Conservation (phyloP, 768 basidiomycete genomes). For the Termitomyces sp. region DNA sequence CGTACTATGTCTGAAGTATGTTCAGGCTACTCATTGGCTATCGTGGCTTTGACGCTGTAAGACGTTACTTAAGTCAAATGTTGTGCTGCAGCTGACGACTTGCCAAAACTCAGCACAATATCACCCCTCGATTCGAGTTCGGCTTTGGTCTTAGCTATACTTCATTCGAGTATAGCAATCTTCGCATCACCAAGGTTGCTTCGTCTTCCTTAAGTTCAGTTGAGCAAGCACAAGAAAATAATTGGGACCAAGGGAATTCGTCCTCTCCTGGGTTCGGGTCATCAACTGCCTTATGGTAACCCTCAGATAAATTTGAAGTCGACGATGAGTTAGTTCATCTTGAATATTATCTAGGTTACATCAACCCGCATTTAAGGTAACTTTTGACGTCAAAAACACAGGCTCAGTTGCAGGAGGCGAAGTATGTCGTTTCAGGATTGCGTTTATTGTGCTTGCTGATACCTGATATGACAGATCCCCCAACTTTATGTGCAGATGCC, state of each 20-base stretch:
- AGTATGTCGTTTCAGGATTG: slow-evolving; percentile 23
- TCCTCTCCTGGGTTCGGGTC: slow-evolving; percentile 51
- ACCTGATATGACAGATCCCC: slow-evolving; percentile 34
- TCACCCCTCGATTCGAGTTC: slow-evolving; percentile 81
- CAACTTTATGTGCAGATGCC: slow-evolving; percentile 57
- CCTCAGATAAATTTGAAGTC: slow-evolving; percentile 5
- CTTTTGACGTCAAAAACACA: slow-evolving; percentile 51
- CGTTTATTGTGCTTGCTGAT: background rate
- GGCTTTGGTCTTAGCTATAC: slow-evolving; percentile 90
- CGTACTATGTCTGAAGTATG: slow-evolving; percentile 12
- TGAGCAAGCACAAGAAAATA: slow-evolving; percentile 28
- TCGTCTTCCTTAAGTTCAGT: slow-evolving; percentile 26
- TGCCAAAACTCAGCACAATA: slow-evolving; percentile 42
- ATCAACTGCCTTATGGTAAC: slow-evolving; percentile 54
- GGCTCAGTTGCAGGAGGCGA: slow-evolving; percentile 52
- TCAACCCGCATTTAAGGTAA: slow-evolving; percentile 48
- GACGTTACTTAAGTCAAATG: slow-evolving; percentile 18
- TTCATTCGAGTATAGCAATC: slow-evolving; percentile 61
- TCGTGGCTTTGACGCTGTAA: slow-evolving; percentile 60
- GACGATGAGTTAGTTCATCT: background rate
- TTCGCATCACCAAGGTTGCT: slow-evolving; percentile 41
- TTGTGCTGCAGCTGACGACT: background rate
- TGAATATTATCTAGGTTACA: slow-evolving; percentile 44
- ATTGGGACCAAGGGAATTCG: slow-evolving; percentile 59
- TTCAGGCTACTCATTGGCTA: slow-evolving; percentile 62